A percentile compares a stretch with the other conserved stretches of the same genome.
phyloP scores from a whole-genome alignment of 495 filamentous ascomycete genomes.

The Penicillium antarcticum region DNA sequence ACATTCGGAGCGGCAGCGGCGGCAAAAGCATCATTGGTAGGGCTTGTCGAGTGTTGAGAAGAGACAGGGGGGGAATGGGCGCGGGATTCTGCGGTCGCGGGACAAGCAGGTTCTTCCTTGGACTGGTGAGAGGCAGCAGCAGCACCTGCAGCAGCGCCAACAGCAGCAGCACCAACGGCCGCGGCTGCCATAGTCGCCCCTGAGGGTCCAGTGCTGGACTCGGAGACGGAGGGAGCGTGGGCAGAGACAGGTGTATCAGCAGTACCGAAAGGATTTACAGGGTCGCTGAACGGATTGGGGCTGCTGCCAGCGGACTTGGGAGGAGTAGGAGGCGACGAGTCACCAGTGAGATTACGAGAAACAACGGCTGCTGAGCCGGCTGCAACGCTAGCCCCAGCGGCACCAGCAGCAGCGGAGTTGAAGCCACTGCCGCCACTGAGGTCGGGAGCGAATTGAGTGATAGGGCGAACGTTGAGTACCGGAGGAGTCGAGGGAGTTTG shows the following conservation, averaged over 20 bases:
- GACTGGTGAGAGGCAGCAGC: conserved; percentile 30
- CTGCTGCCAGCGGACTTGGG: conserved; percentile 42
- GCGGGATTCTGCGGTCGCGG: conserved; percentile 22
- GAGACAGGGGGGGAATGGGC: conserved; percentile 10
- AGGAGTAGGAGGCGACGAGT: conserved; percentile 33
- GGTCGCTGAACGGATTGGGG: conserved; percentile 44
- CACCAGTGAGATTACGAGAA: conserved; percentile 37
- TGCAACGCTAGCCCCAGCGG: conserved; percentile 27
- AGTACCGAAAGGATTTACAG: conserved; percentile 51
- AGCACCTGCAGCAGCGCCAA: conserved; percentile 31
- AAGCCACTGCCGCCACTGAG: conserved; percentile 41
- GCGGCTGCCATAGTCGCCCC: conserved; percentile 26
- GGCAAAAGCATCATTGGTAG: conserved; percentile 18
- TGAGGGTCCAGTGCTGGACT: conserved; percentile 21
- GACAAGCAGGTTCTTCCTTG: conserved; percentile 26
- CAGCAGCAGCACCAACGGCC: conserved; percentile 39
- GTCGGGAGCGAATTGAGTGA: conserved; percentile 82
- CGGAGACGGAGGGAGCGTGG: conserved; percentile 21
- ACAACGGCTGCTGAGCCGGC: conserved; percentile 27
- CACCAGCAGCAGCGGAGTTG: conserved; percentile 37
- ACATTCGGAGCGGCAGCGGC: conserved; percentile 33
- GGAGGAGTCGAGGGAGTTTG: conserved; percentile 61
- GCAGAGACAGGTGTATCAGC: conserved; percentile 3
- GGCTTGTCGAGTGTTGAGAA: conserved; percentile 6
- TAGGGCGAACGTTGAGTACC: conserved; percentile 77